Conservation (phyloP, 1,139 yeast genomes). For the Diutina sp. region DNA sequence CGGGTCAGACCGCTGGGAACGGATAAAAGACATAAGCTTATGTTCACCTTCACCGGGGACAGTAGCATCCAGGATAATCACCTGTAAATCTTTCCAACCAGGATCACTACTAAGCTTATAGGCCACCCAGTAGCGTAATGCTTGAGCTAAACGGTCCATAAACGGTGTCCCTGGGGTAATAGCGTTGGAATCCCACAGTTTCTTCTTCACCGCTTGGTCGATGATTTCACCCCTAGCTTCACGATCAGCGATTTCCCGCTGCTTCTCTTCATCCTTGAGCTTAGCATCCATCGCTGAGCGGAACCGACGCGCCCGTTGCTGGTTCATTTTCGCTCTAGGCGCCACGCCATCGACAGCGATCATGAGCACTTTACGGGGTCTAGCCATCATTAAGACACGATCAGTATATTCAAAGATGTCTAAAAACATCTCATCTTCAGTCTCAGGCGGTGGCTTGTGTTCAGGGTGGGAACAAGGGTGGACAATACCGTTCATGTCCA, state of each 20-base stretch:
- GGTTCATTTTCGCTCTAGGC: slow-evolving; percentile 98
- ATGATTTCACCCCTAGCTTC: slow-evolving; percentile 49
- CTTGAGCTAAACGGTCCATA: slow-evolving; percentile 80
- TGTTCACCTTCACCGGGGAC: slow-evolving; percentile 99
- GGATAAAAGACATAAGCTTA: slow-evolving; percentile 89
- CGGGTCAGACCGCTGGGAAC: slow-evolving; percentile 66
- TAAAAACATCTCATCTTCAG: slow-evolving; percentile 87
- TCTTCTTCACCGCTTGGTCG: slow-evolving; percentile 46
- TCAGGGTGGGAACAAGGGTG: slow-evolving; percentile 87
- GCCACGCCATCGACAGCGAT: slow-evolving; percentile 99
- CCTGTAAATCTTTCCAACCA: slow-evolving; percentile 78
- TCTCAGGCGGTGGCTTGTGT: slow-evolving; percentile 31
- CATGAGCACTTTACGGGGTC: slow-evolving; percentile 77
- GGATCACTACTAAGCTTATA: slow-evolving; percentile 84
- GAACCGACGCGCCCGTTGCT: slow-evolving; percentile 94
- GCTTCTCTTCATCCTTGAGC: slow-evolving; percentile 73
- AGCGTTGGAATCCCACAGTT: slow-evolving; percentile 86
- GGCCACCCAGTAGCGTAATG: slow-evolving; percentile 81
- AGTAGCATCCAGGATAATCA: slow-evolving; percentile 86
- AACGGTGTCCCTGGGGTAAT: slow-evolving; percentile 99
- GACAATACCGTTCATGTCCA: slow-evolving; percentile 91
- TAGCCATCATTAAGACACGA: slow-evolving; percentile 77
- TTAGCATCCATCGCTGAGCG: slow-evolving; percentile 47
- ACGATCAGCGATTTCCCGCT: slow-evolving; percentile 37
- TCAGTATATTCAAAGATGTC: slow-evolving; percentile 93